Evolutionary conservation across 106 monocot species (phyloP), one percentile per base, ranked within the genome.

Genomic region (Apostasia ramifera): DNA sequence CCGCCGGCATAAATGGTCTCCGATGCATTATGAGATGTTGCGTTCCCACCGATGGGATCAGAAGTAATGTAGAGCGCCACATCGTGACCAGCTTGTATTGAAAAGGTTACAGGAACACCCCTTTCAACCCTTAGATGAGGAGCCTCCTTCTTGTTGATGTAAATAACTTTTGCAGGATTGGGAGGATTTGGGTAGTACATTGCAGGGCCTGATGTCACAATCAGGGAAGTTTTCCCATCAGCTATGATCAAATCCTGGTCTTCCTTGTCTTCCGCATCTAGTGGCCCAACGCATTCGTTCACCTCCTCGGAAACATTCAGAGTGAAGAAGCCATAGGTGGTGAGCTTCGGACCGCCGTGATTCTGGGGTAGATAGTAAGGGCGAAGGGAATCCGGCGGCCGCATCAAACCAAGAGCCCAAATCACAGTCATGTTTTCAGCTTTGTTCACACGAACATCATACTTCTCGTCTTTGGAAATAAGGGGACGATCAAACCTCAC

Each of bases 71-170:
- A 97, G 55, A 97, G 76, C 10, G 95, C 88, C 39, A 97, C 86
- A 77, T 87, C 86, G 79, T 97, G 95, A 15, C 95, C 95, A 1
- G 92, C 95, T 79, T 97, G 89, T 12, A 97, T 79, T 2, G 95
- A 92, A 63, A 97, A 97, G 10, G 72, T 86, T 69, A 97, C 95
- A 2, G 84, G 86, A 26, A 97, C 95, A 46, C 95, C 95, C 65
- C 95, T 83, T 71, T 97, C 95, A 48, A 97, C 89, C 70, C 80
- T 80, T 66, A 97, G 76, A 52, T 85, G 43, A 40, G 95, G 95
- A 59, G 92, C 84, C 69, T 97, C 95, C 68, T 92, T 97, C 77
- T 97, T 97, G 66, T 97, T 97, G 48, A 97, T 77, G 57, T 92
- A 97, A 56, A 97, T 71, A 46, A 97, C 92, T 74, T 89, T 97